Evolutionary conservation across 2,329 filamentous ascomycete species (phyloP).

Genomic region (Madurella mycetomatis): DNA sequence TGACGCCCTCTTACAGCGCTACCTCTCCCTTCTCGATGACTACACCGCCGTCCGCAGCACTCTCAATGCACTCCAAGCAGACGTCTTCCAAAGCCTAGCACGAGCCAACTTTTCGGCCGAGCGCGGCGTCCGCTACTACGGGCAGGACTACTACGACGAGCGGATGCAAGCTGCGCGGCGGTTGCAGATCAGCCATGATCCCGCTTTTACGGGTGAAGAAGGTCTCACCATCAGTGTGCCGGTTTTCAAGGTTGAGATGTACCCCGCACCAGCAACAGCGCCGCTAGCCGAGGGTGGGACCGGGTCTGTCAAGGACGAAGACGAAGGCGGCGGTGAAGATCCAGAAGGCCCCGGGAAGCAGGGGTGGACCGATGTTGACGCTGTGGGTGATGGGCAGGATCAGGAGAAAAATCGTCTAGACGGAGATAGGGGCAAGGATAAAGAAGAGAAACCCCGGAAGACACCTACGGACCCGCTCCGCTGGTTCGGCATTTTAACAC

Average conservation of each 20-base stretch:
- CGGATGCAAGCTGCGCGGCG: slow-evolving; percentile 61
- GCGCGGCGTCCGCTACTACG: slow-evolving; percentile 56
- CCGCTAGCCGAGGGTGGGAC: neutral
- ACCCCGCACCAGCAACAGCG: neutral
- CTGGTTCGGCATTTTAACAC: slow-evolving; percentile 55
- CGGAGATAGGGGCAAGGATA: slow-evolving; percentile 3
- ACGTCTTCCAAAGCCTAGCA: slow-evolving; percentile 58
- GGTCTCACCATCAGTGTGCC: neutral
- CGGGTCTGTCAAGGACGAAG: neutral
- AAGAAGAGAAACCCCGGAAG: slow-evolving; percentile 6
- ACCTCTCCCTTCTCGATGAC: slow-evolving; percentile 61
- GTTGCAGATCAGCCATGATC: slow-evolving; percentile 31
- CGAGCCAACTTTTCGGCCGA: slow-evolving; percentile 70
- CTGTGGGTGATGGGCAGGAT: neutral
- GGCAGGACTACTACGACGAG: slow-evolving; percentile 66
- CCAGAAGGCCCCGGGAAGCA: neutral
- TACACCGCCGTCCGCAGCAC: slow-evolving; percentile 57
- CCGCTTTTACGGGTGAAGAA: neutral
- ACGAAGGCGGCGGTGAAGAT: neutral
- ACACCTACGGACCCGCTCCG: slow-evolving; percentile 49
- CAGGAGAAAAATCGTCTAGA: slow-evolving; percentile 10
- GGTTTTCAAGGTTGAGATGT: slow-evolving; percentile 3
- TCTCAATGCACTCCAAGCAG: slow-evolving; percentile 51
- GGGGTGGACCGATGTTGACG: neutral
- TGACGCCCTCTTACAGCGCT: slow-evolving; percentile 60